A percentile compares a stretch with the other conserved stretches of the same genome.
These are phyloP conservation scores for Poa pratensis DNA, from an alignment of 176 grass and related monocot species.

Conservation along the genomic window DNA sequence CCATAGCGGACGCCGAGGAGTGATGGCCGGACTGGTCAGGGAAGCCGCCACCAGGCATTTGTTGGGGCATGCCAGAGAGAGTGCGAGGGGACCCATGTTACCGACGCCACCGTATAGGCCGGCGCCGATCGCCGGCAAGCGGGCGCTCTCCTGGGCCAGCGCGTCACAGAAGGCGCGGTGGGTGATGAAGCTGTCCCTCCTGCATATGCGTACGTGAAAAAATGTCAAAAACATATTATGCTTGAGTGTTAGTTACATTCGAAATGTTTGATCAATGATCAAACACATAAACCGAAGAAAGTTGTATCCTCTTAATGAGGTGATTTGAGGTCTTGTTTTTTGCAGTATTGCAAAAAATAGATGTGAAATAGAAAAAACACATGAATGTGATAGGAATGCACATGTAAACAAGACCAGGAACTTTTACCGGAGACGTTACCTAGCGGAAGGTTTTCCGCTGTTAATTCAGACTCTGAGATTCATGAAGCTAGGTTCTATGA, in stretches of 20 bases:
- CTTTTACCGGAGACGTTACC: no score
- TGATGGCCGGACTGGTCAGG: constrained; percentile 51
- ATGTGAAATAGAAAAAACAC: no score
- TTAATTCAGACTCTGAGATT: no score
- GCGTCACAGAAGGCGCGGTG: constrained; percentile 98
- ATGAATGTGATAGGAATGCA: no score
- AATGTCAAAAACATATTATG: neutral
- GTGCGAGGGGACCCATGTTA: constrained; percentile 56
- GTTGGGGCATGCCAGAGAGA: constrained; percentile 45
- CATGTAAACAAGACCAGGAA: no score
- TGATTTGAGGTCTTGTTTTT: no score
- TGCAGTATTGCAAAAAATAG: no score
- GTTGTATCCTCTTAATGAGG: no score
- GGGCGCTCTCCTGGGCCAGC: constrained; percentile 82
- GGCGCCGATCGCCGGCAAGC: constrained; percentile 52
- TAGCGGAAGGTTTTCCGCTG: no score
- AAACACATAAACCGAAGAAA: no score
- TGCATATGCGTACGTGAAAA: constrained; percentile 36
- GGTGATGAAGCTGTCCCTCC: constrained; percentile 99
- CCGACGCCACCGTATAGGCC: constrained; percentile 56
- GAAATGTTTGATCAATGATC: neutral
- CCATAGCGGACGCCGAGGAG: constrained; percentile 42
- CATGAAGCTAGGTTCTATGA: no score
- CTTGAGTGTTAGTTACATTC: neutral
- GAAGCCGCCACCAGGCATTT: constrained; percentile 46